Conservation (phyloP, 371 early-diverging fungal species). For the Syncephalastrum monosporum region DNA sequence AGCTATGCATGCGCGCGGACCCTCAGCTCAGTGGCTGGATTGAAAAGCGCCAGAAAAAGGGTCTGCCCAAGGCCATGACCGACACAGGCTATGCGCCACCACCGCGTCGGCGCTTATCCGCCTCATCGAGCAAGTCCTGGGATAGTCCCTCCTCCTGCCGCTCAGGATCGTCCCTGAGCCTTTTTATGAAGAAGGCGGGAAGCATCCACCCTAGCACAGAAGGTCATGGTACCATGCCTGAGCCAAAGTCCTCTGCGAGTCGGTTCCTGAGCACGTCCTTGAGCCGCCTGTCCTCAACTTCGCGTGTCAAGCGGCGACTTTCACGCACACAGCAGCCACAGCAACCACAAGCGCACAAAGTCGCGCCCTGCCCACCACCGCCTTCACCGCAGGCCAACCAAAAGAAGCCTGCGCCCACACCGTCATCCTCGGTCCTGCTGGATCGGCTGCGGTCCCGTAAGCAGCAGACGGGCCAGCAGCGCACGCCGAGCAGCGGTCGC, state of each 20-base stretch:
- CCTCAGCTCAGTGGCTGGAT: conserved; percentile 28
- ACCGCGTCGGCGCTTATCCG: background rate
- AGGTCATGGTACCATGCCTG: background rate
- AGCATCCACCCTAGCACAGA: background rate
- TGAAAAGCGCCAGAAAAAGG: conserved; percentile 18
- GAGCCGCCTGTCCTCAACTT: conserved; percentile 6
- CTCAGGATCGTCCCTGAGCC: conserved; percentile 1
- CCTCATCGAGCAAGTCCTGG: background rate
- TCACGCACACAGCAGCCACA: too few relatives aligned
- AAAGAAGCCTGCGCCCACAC: too few relatives aligned
- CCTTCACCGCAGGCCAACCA: too few relatives aligned
- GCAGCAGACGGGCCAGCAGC: too few relatives aligned
- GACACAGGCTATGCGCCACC: conserved; percentile 14
- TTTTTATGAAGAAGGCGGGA: conserved; percentile 13
- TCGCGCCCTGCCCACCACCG: too few relatives aligned
- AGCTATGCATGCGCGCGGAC: conserved; percentile 33
- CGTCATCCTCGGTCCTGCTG: too few relatives aligned
- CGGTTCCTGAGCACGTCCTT: conserved; percentile 12
- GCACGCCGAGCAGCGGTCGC: too few relatives aligned
- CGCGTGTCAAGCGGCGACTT: too few relatives aligned
- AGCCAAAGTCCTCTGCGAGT: conserved; percentile 11
- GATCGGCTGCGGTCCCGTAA: too few relatives aligned
- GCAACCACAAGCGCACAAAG: too few relatives aligned
- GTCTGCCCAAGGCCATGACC: conserved; percentile 21
- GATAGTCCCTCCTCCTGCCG: background rate